Evolutionary conservation across 176 grass and related monocot genomes (phyloP).

Genomic region (Aegilops bicornis): DNA sequence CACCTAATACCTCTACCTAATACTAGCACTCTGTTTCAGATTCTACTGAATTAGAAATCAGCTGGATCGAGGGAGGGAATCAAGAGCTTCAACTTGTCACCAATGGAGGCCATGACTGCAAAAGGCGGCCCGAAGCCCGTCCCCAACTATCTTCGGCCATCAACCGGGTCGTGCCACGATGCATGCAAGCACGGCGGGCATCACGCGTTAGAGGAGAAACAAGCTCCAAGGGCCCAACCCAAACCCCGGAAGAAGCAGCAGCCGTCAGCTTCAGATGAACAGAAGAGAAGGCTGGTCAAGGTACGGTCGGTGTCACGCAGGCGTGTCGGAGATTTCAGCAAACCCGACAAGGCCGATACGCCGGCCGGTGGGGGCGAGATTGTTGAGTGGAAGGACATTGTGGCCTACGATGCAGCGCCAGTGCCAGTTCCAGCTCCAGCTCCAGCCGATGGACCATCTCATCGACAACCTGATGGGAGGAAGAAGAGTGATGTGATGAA

Average conservation of each 20-base stretch:
- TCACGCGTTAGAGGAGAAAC: conserved; percentile 36
- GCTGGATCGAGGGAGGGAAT: not conserved
- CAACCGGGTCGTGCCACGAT: conserved; percentile 61
- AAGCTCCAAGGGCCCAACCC: not conserved
- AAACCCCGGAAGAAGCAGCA: conserved; percentile 26
- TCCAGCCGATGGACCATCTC: not conserved
- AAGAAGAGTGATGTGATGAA: conserved; percentile 25
- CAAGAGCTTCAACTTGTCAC: not conserved
- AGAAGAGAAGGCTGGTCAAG: conserved; percentile 24
- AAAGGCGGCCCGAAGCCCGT: conserved; percentile 18
- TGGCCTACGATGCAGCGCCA: conserved; percentile 32
- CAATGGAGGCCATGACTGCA: conserved; percentile 22
- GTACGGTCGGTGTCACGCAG: conserved; percentile 43
- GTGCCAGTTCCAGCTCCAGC: too few species aligned
- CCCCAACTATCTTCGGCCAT: conserved; percentile 56
- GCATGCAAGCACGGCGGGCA: conserved; percentile 61
- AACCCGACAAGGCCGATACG: not conserved
- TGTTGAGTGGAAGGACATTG: conserved; percentile 64
- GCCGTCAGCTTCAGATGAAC: not conserved
- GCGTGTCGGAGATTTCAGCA: conserved; percentile 30
- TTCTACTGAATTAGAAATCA: not conserved
- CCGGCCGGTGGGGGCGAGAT: not conserved
- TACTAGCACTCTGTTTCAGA: not conserved
- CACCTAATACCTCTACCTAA: too few species aligned
- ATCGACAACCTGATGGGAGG: too few species aligned